phyloP scores from a whole-genome alignment of 2,329 filamentous ascomycete genomes.

The Aspergillus sp. region DNA sequence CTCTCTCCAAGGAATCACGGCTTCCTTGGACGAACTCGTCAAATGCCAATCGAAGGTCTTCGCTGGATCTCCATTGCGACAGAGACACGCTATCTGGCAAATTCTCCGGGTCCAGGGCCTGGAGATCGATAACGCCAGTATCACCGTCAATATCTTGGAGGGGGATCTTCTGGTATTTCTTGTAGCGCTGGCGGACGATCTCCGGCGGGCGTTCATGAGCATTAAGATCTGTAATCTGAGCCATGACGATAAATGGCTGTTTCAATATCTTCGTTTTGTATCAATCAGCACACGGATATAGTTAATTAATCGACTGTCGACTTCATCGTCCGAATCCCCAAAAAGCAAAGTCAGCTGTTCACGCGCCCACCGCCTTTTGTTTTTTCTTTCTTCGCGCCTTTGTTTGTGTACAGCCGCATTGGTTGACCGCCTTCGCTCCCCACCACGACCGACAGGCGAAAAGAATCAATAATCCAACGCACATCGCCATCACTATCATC shows the following conservation, averaged over 20 bases:
- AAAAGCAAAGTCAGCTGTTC: slow-evolving; percentile 3
- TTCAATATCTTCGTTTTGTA: no score
- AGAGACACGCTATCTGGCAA: slow-evolving; percentile 22
- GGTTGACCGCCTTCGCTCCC: slow-evolving; percentile 41
- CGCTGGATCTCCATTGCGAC: slow-evolving; percentile 22
- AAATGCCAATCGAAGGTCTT: slow-evolving; percentile 26
- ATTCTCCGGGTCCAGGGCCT: slow-evolving; percentile 31
- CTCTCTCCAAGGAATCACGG: slow-evolving; percentile 6
- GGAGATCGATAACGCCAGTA: slow-evolving; percentile 54
- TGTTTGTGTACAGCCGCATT: slow-evolving; percentile 28
- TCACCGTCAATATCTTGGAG: slow-evolving; percentile 48
- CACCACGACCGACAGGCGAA: slow-evolving; percentile 33
- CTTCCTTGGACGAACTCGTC: slow-evolving; percentile 22
- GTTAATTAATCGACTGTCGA: background rate
- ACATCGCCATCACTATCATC: no score
- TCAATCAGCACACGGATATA: background rate
- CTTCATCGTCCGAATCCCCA: no score
- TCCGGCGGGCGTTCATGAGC: slow-evolving; percentile 74
- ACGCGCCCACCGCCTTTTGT: slow-evolving; percentile 27
- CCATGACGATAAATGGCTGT: slow-evolving; percentile 16
- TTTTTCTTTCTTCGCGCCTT: slow-evolving; percentile 23
- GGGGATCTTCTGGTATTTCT: slow-evolving; percentile 63
- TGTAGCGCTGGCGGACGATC: slow-evolving; percentile 66
- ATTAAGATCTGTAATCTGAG: slow-evolving; percentile 51
- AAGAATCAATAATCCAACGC: slow-evolving; percentile 15